Percentiles rank a stretch among this genome's conserved stretches.
phyloP scores from a whole-genome alignment of 1,284 basidiomycete genomes.

The Fomitopsis betulina region DNA sequence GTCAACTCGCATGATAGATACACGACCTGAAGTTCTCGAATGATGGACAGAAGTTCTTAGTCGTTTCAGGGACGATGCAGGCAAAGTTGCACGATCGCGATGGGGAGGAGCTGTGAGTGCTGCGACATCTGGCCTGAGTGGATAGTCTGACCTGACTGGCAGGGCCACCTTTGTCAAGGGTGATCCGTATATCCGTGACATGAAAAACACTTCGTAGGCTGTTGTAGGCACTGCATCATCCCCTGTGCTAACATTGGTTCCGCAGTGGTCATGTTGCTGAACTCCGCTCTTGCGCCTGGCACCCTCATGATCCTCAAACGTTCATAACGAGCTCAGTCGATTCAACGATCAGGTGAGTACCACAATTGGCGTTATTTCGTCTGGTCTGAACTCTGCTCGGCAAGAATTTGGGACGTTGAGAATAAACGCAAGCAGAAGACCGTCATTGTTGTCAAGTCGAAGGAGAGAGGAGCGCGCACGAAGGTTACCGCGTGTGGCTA shows the following conservation, averaged over 20 bases:
- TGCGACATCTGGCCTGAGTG: slow-evolving; percentile 17
- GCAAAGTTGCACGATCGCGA: slow-evolving; percentile 88
- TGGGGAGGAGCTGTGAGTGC: slow-evolving; percentile 81
- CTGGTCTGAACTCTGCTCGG: slow-evolving; percentile 34
- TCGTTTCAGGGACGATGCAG: slow-evolving; percentile 84
- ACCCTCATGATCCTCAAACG: slow-evolving; percentile 75
- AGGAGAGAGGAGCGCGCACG: slow-evolving; percentile 92
- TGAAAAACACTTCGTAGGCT: slow-evolving; percentile 84
- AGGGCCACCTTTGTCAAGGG: slow-evolving; percentile 91
- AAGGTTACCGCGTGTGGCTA: slow-evolving; percentile 88
- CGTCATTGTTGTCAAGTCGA: slow-evolving; percentile 95
- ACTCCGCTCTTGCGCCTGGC: slow-evolving; percentile 86
- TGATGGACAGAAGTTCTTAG: slow-evolving; percentile 81
- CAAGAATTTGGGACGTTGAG: slow-evolving; percentile 92
- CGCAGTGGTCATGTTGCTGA: slow-evolving; percentile 91
- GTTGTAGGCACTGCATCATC: background rate
- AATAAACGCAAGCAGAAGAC: slow-evolving; percentile 87
- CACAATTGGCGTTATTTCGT: background rate
- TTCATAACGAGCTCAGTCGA: slow-evolving; percentile 96
- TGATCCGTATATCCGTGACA: slow-evolving; percentile 97
- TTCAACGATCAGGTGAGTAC: slow-evolving; percentile 80
- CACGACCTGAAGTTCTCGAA: slow-evolving; percentile 87
- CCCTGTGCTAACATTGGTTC: slow-evolving; percentile 4
- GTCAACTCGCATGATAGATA: slow-evolving; percentile 46
- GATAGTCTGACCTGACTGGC: slow-evolving; percentile 44